phyloP scores from a whole-genome alignment of 441 rosid genomes.

The Eruca vesicaria region DNA sequence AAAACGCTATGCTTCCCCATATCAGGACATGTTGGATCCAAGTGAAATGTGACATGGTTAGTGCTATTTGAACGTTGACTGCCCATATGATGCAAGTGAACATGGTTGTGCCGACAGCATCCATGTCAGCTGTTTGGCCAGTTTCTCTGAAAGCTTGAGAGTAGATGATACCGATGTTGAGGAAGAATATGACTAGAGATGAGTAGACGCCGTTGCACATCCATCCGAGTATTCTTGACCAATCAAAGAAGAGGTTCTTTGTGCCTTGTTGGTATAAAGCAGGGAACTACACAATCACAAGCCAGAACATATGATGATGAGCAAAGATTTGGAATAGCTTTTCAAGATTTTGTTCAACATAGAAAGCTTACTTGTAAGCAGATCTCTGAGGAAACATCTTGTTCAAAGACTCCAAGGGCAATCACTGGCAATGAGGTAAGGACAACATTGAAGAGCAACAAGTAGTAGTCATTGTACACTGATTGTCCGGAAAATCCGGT shows the following conservation, averaged over 20 bases:
- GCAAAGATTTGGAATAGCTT: background rate
- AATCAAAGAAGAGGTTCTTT: slow-evolving; percentile 50
- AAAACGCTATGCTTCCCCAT: slow-evolving; percentile 78
- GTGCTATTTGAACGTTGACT: slow-evolving; percentile 87
- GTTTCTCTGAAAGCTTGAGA: slow-evolving; percentile 67
- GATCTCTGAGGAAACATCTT: slow-evolving; percentile 65
- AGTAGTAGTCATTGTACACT: slow-evolving; percentile 68
- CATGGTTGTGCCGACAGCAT: slow-evolving; percentile 79
- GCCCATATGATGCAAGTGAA: slow-evolving; percentile 91
- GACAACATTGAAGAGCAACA: slow-evolving; percentile 64
- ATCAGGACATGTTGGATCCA: slow-evolving; percentile 91
- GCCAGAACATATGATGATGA: background rate
- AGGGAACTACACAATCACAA: slow-evolving; percentile 53
- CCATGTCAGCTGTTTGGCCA: slow-evolving; percentile 95
- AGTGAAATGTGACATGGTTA: slow-evolving; percentile 91
- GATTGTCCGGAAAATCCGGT: slow-evolving; percentile 64
- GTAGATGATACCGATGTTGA: slow-evolving; percentile 57
- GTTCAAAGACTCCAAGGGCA: slow-evolving; percentile 72
- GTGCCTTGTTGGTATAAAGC: slow-evolving; percentile 73
- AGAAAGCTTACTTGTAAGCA: slow-evolving; percentile 70
- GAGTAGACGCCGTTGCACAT: slow-evolving; percentile 83
- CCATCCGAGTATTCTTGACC: slow-evolving; percentile 70
- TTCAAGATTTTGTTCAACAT: background rate
- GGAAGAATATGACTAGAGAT: slow-evolving; percentile 68
- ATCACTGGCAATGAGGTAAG: slow-evolving; percentile 78